Evolutionary conservation across 805 yeast species (phyloP).

Genomic region (Blastobotrys parvus): DNA sequence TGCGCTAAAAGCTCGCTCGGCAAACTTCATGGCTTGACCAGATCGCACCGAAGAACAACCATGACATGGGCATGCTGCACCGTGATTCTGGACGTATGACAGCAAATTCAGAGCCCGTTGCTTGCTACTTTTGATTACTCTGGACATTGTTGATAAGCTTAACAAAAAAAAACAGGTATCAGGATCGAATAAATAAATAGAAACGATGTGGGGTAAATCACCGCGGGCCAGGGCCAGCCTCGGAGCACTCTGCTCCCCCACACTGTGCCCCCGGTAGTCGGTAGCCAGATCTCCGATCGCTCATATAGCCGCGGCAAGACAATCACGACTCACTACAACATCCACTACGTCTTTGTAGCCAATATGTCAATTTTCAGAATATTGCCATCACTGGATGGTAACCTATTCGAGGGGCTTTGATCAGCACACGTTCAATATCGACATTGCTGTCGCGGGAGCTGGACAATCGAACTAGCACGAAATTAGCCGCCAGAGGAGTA

Average conservation of each 20-base stretch:
- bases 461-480: neutral
- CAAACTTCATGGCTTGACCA: constrained; percentile 4
- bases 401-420: neutral
- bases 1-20: constrained; percentile 10
- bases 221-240: too few species aligned
- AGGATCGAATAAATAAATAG: too few species aligned
- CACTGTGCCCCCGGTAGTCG: too few species aligned
- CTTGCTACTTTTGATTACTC: neutral
- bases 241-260: too few species aligned
- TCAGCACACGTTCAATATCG: neutral
- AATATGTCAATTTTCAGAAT: too few species aligned
- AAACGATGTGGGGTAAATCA: too few species aligned
- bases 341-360: too few species aligned
- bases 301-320: too few species aligned
- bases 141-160: neutral
- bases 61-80: constrained; percentile 30
- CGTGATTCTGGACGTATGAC: constrained; percentile 20
- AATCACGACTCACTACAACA: too few species aligned
- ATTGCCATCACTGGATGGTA: too few species aligned
- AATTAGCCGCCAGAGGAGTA: neutral
- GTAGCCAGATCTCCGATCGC: too few species aligned
- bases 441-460: neutral
- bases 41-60: constrained; percentile 20
- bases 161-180: too few species aligned
- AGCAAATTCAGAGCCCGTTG: constrained; percentile 14